A percentile compares a stretch with the other conserved stretches of the same genome.
Evolutionary conservation across 305 asterid genomes (phyloP).

Genomic region (Fraxinus floribunda): DNA sequence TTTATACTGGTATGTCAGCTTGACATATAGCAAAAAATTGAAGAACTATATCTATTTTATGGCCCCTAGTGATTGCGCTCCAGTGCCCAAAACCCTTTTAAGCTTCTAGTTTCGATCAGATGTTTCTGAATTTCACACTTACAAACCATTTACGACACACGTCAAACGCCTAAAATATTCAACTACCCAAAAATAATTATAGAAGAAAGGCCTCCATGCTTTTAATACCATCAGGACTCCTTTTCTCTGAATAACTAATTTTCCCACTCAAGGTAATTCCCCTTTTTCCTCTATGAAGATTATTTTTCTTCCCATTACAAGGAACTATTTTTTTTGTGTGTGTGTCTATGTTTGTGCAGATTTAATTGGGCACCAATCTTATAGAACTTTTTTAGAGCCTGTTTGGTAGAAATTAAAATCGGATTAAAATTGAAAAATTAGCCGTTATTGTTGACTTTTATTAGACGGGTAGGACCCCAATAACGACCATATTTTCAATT

Average conservation of each 20-base stretch:
- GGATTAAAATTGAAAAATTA: too few species aligned
- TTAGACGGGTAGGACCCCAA: too few species aligned
- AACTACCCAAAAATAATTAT: not conserved
- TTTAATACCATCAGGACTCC: not conserved
- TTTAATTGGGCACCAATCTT: constrained; percentile 7
- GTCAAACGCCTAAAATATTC: not conserved
- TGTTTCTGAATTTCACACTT: not conserved
- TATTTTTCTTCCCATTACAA: not conserved
- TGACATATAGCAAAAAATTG: not conserved
- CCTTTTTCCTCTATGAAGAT: not conserved
- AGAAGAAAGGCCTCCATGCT: not conserved
- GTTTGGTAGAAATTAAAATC: too few species aligned
- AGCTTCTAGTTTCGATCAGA: not conserved
- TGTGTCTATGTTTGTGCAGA: not conserved
- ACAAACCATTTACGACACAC: not conserved
- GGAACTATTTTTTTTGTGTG: not conserved
- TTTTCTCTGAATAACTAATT: not conserved
- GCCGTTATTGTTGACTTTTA: too few species aligned
- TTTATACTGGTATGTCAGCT: not conserved
- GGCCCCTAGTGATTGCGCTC: not conserved
- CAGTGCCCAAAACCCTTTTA: not conserved
- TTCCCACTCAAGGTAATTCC: not conserved
- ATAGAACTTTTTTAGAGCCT: not conserved
- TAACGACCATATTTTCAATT: too few species aligned
- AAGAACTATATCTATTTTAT: not conserved